Evolutionary conservation across 1,139 yeast genomes (phyloP).

Genomic region (Kodamaea derodonti): DNA sequence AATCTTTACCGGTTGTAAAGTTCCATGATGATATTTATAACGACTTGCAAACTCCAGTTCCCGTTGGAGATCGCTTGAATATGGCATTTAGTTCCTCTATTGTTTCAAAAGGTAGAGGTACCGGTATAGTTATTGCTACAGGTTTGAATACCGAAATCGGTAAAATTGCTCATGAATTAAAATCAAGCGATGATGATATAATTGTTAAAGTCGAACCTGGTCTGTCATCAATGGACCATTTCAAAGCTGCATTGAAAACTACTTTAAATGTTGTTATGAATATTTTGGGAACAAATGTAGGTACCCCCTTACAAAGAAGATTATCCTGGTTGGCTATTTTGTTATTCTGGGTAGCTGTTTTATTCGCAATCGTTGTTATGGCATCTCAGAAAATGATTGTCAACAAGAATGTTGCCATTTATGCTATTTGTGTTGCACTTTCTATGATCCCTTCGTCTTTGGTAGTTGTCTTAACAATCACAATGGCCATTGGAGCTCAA

Average conservation of each 20-base stretch:
- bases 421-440: constrained; percentile 78
- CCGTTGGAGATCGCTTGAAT: constrained; percentile 75
- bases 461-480: constrained; percentile 75
- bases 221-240: constrained; percentile 11
- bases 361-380: constrained; percentile 78
- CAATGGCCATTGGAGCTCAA: constrained; percentile 84
- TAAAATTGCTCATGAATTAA: constrained; percentile 64
- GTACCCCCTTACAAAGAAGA: constrained; percentile 71
- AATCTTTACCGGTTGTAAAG: constrained; percentile 71
- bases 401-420: constrained; percentile 68
- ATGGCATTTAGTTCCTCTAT: constrained; percentile 70
- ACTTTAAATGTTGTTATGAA: constrained; percentile 47
- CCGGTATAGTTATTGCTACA: constrained; percentile 63
- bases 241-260: constrained; percentile 14
- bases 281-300: constrained; percentile 69
- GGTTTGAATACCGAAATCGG: constrained; percentile 78
- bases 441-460: constrained; percentile 83
- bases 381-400: constrained; percentile 70
- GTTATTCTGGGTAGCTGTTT: constrained; percentile 66
- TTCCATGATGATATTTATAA: constrained; percentile 40
- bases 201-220: constrained; percentile 24
- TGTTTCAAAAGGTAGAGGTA: constrained; percentile 75
- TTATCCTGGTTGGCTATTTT: constrained; percentile 68
- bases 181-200: constrained; percentile 23
- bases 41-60: constrained; percentile 34